Evolutionary conservation across 1,284 basidiomycete species (phyloP).

Genomic region (Leccinum fuscescens): DNA sequence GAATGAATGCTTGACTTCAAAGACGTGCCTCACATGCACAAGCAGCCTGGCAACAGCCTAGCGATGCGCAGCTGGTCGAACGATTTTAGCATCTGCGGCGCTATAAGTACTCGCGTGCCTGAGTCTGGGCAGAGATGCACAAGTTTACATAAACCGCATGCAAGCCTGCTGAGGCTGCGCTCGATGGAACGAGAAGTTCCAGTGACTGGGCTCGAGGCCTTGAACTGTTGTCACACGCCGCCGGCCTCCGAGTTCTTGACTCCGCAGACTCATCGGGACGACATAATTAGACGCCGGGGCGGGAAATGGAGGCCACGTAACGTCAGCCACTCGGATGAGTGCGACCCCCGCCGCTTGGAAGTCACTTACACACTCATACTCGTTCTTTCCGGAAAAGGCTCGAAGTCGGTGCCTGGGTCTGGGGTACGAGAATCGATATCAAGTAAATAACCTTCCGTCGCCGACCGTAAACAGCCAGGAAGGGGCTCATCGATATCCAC

Average conservation of each 20-base stretch:
- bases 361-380: neutral
- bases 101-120: neutral
- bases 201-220: too few species aligned
- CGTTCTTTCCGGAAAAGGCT: neutral
- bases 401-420: neutral
- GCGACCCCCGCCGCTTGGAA: neutral
- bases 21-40: neutral
- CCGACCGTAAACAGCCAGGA: neutral
- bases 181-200: neutral
- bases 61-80: neutral
- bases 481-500: neutral
- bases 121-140: neutral
- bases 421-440: neutral
- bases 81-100: neutral
- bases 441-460: neutral
- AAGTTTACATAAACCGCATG: neutral
- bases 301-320: neutral
- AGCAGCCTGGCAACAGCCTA: neutral
- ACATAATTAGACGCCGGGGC: neutral
- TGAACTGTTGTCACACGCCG: neutral
- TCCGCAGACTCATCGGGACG: neutral
- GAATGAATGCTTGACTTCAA: neutral
- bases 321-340: neutral
- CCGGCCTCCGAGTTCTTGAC: neutral
- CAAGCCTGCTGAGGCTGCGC: neutral